Evolutionary conservation across 2,329 filamentous ascomycete genomes (phyloP), one percentile per base, ranked within the genome.

Genomic region (Claviceps sorghi): DNA sequence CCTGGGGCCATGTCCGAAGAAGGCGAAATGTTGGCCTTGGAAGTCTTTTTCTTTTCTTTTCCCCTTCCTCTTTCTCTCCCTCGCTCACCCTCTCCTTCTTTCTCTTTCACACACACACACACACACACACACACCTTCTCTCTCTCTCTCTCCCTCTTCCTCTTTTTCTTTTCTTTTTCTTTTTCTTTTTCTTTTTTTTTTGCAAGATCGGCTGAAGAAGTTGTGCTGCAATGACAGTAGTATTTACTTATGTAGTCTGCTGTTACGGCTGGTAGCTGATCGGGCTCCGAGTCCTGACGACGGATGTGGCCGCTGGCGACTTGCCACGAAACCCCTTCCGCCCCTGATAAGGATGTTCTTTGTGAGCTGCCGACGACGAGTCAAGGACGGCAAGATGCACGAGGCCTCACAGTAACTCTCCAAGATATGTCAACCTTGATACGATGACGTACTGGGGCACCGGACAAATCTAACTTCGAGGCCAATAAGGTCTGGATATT

Each of bases 1-100:
- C 51, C 51, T 19, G 53, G 53, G 17, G 51, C 53, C 53, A 55
- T 55, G 26, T 47, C 41, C 45, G 30, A 40, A 32, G 30, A 43
- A 40, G 34, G 8, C 19, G 21, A 30, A 13, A 34, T 38, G 29
- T 15, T 32, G 34, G 19, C 11, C 21, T 34, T 46, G 19, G 11
- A 29, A 10, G 45, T 22, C 26, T 46, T 32, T 13, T 11, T 15
- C 13, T 6, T 40, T 40, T 40, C 17, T 11, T 6, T 40, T 40
- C 9, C 8, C 8, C 8, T 34, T 34, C 9, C 11, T 11, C 8
- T 34, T 34, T 34, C 11, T 7, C 30, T 34, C n/a, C 17, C 17
- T 38, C 13, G 4, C 7, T n/a, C 36, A n/a, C 8, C 8, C 21
- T 22, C 9, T 42, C 9, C 8, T 21, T 11, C 13, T 40, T 11